Evolutionary conservation across 2,329 filamentous ascomycete genomes (phyloP).

Genomic region (Apiospora koreana): DNA sequence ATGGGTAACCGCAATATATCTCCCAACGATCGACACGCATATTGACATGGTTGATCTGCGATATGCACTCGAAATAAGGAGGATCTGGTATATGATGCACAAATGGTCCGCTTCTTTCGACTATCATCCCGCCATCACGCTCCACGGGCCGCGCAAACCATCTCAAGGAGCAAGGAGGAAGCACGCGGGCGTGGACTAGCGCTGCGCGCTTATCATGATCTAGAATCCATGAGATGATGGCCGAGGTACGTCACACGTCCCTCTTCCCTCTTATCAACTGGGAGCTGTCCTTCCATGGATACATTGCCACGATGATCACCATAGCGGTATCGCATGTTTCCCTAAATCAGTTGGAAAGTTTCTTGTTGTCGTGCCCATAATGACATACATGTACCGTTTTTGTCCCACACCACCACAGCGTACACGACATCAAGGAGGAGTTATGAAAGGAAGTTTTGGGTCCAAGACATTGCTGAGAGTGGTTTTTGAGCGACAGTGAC

Average conservation of each 20-base stretch:
- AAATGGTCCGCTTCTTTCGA: not conserved
- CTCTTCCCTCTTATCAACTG: not conserved
- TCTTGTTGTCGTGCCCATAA: not conserved
- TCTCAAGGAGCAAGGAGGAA: not conserved
- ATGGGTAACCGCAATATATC: not conserved
- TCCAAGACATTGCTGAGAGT: not conserved
- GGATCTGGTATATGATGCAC: not conserved
- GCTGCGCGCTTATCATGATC: not conserved
- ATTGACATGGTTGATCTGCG: not conserved
- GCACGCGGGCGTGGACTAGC: not conserved
- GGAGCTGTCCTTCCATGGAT: not conserved
- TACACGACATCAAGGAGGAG: not conserved
- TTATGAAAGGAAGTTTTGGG: not conserved
- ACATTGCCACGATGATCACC: not conserved
- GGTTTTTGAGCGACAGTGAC: not conserved
- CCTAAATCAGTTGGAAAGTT: not conserved
- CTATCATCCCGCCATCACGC: slow-evolving; percentile 6
- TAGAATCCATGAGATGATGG: not conserved
- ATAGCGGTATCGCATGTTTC: not conserved
- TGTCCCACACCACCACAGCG: not conserved
- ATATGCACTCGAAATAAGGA: not conserved
- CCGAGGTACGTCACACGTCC: not conserved
- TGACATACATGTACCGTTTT: not conserved
- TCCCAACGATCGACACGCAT: not conserved
- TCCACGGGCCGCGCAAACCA: slow-evolving; percentile 4